Conservation (phyloP, 2,329 filamentous ascomycete species). For the Cladosporium oxysporum region DNA sequence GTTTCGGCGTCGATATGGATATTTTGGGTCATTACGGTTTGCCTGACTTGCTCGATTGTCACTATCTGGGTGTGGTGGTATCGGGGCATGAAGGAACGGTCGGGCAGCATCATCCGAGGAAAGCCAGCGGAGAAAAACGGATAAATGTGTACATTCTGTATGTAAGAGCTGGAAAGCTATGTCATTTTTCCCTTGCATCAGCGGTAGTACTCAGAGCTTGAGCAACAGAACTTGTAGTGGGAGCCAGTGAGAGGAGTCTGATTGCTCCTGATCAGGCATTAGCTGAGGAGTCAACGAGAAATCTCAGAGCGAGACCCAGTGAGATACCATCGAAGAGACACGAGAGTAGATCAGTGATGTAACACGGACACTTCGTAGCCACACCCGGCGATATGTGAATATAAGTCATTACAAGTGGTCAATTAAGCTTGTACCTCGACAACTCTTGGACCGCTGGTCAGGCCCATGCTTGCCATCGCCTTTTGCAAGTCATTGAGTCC, state of each 20-base stretch:
- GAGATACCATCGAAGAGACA: background rate
- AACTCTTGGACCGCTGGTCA: constrained; percentile 20
- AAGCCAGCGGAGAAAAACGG: background rate
- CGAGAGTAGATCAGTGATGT: background rate
- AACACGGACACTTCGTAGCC: background rate
- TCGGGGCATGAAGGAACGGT: background rate
- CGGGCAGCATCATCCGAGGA: background rate
- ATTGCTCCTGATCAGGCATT: no score
- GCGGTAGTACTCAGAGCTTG: no score
- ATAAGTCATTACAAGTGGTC: background rate
- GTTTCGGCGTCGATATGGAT: constrained; percentile 22
- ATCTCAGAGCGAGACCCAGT: background rate
- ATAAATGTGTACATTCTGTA: background rate
- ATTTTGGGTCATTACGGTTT: constrained; percentile 24
- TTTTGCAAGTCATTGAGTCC: constrained; percentile 23
- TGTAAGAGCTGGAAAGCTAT: background rate
- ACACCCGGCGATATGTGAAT: no score
- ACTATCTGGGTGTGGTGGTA: constrained; percentile 20
- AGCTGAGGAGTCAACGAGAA: background rate
- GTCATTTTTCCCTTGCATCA: no score
- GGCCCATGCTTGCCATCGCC: constrained; percentile 24
- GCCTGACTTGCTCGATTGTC: constrained; percentile 17
- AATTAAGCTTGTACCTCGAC: constrained; percentile 24
- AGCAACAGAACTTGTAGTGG: background rate
- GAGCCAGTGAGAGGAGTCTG: background rate